A percentile compares a stretch with the other conserved stretches of the same genome.
Evolutionary conservation across 2,329 filamentous ascomycete genomes (phyloP).

Genomic region (Onygenales sp.): DNA sequence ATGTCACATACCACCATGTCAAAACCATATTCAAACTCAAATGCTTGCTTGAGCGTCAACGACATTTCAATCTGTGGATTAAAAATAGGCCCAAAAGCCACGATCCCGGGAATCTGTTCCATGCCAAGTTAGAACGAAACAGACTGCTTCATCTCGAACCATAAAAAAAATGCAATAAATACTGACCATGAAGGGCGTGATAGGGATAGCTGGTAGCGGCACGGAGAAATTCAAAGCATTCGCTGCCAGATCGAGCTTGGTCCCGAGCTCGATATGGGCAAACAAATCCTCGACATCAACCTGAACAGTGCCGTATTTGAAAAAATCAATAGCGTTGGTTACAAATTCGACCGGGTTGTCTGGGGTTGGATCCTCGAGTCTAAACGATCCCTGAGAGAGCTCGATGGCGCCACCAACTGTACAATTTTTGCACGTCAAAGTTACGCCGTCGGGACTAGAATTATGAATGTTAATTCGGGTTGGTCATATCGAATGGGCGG

Average conservation of each 20-base stretch:
- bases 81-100: constrained; percentile 13
- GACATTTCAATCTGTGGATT: constrained; percentile 8
- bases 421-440: constrained; percentile 14
- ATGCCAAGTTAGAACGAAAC: neutral
- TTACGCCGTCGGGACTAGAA: constrained; percentile 11
- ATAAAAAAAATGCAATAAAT: neutral
- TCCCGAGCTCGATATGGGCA: constrained; percentile 13
- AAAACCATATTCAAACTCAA: constrained; percentile 15
- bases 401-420: constrained; percentile 12
- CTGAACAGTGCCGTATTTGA: constrained; percentile 13
- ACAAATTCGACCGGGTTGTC: constrained; percentile 3
- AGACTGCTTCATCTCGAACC: neutral
- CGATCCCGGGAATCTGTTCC: constrained; percentile 13
- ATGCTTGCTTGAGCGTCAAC: constrained; percentile 6
- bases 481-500: neutral
- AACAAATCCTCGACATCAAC: constrained; percentile 11
- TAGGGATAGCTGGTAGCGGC: constrained; percentile 12
- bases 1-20: constrained; percentile 11
- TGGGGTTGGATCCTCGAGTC: constrained; percentile 3
- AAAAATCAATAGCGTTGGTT: constrained; percentile 9
- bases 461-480: neutral
- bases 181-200: constrained; percentile 15
- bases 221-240: constrained; percentile 11
- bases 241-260: constrained; percentile 8
- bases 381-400: constrained; percentile 12